Base-by-base conservation (phyloP, 2,329 filamentous ascomycete genomes). In the Colletotrichum musae region DNA sequence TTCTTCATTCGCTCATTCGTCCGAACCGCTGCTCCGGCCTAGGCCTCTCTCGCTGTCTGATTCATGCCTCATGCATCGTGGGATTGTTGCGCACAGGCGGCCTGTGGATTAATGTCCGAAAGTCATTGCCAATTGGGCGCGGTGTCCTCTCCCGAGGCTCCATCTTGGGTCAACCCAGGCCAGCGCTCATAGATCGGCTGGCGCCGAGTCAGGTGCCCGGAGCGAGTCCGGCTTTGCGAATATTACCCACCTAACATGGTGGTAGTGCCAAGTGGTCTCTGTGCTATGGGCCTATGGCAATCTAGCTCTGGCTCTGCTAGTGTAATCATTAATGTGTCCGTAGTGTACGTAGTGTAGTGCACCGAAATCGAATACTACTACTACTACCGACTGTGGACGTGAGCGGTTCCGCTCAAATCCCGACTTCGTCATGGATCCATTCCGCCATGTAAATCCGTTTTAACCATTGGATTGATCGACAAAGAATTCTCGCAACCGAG, bases 141-240 rank as follows among this genome's bases (percentile, higher is more conserved):
- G 41, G 56, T 60, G 41, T 18, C 28, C 24, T 36, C 21, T 24
- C 28, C 56, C 48, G 18, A 43, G 50, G 56, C 43, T 51, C 56
- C 32, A 60, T 69, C 66, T 52, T 69, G 61, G 66, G 24, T 65
- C 47, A 66, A 65, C 56, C 66, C 36, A n/a, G 62, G 45, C 56
- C 24, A 64, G 66, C 36, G 24, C 62, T 57, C 41, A 28, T 43
- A 56, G 43, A 47, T 66, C 56, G 62, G 56, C 36, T 66, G 66
- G 32, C 66, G 62, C 56, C 66, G 66, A 69, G 66, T 69, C 66
- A 69, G 59, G 66, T 50, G 56, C 43, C 13, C 26, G 56, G 63
- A 66, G 54, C 43, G n/a, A 54, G 51, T 58, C 56, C 66, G 56
- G 43, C 24, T 32, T 60, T 66, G 48, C 58, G 50, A 43, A 56